phyloP scores from a whole-genome alignment of 2,329 filamentous ascomycete species.

The Nothophaeocryptopus gaeumannii region DNA sequence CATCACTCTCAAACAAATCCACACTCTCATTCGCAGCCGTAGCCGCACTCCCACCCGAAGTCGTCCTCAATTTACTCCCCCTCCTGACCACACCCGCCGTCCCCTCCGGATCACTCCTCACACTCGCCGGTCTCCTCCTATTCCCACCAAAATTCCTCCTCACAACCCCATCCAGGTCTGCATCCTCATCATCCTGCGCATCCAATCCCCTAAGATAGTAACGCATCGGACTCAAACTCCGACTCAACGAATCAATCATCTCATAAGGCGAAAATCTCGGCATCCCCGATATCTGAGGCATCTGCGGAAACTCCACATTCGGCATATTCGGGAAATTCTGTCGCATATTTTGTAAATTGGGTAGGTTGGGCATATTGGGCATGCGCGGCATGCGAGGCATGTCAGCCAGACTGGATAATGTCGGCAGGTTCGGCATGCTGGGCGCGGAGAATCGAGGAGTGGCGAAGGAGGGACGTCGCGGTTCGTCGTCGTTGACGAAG shows the following conservation, averaged over 20 bases:
- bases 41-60: constrained; percentile 9
- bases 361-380: constrained; percentile 32
- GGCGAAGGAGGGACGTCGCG: constrained; percentile 29
- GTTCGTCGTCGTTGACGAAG: constrained; percentile 32
- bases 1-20: constrained; percentile 27
- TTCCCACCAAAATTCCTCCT: neutral
- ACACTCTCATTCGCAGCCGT: constrained; percentile 21
- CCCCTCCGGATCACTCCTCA: constrained; percentile 16
- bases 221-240: constrained; percentile 45
- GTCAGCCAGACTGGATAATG: constrained; percentile 21
- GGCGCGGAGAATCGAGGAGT: constrained; percentile 28
- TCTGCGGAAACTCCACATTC: constrained; percentile 22
- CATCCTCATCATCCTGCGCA: constrained; percentile 18
- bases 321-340: constrained; percentile 23
- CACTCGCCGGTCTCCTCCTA: constrained; percentile 12
- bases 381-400: constrained; percentile 31
- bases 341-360: constrained; percentile 19
- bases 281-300: constrained; percentile 34
- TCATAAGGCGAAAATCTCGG: constrained; percentile 45
- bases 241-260: constrained; percentile 46
- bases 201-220: constrained; percentile 42
- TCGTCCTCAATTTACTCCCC: constrained; percentile 14
- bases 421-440: constrained; percentile 30
- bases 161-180: neutral
- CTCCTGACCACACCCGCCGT: too few species aligned